Base-by-base conservation (phyloP, 257 asterid species). In the Primulina eburnea region DNA sequence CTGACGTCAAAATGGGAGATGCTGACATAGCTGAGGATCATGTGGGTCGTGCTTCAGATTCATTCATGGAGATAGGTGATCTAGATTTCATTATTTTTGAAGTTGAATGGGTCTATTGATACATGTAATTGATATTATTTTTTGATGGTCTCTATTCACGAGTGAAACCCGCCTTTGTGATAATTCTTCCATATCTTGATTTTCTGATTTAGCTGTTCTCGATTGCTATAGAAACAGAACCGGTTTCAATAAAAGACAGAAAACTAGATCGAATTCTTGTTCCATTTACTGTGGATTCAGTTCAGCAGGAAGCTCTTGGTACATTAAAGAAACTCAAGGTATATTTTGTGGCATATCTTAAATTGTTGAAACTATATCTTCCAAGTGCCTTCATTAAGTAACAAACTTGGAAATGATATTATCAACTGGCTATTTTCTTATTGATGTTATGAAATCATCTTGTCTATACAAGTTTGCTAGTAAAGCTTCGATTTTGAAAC, bases 311-410 rank as follows among this genome's bases (percentile, higher is more conserved):
- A 85, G 96, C 98, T 82, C 64, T 90, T 53, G 68, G 62, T 28
- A 63, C 83, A 64, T 77, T 92, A 70, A 88, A 87, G 86, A 86
- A 89, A 79, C 88, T 92, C 83, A 83, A 92, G 95, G 98, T 92
- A 82, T 61, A 77, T 17, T 35, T n/a, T 9, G 9, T 28, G 2
- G 29, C 29, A 28, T 28, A 28, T 80, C 37, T 20, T 28, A 24
- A 55, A 8, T 73, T 18, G 69, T 72, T 37, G 18, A 61, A 61
- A 38, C 35, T 24, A 16, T 26, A 6, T 67, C 12, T 29, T 55
- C 14, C 32, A 71, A 8, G n/a, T 24, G 33, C 64, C 50, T 47
- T 29, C 52, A 6, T 43, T 3, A 50, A 32, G 16, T 43, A 43
- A 43, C 53, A 43, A 43, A 43, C 53, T 10, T 43, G 53, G 53